These are phyloP conservation scores for Suillus placidus DNA, from an alignment of 768 basidiomycete genomes.

Conservation along the genomic window DNA sequence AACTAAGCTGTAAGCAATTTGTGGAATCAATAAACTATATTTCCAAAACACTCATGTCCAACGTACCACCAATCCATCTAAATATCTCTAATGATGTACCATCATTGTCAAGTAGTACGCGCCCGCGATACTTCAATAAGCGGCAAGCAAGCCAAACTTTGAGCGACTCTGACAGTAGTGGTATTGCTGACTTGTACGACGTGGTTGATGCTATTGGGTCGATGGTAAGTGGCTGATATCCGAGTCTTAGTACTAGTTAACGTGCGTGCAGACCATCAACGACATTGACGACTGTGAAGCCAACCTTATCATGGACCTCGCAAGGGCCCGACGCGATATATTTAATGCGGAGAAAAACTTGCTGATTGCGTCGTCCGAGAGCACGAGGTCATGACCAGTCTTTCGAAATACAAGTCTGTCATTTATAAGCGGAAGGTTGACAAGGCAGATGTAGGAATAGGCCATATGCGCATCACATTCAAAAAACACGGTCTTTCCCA, in stretches of 20 bases:
- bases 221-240: neutral
- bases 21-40: too few relatives aligned
- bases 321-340: neutral
- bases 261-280: too few relatives aligned
- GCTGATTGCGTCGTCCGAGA: neutral
- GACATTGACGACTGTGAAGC: neutral
- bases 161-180: slow-evolving; percentile 1
- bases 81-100: too few relatives aligned
- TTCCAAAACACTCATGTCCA: too few relatives aligned
- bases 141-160: too few relatives aligned
- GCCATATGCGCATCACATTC: neutral
- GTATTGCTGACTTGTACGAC: neutral
- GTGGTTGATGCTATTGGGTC: neutral
- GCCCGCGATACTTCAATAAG: neutral
- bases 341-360: neutral
- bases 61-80: too few relatives aligned
- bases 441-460: neutral
- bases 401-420: neutral
- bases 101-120: too few relatives aligned
- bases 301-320: neutral
- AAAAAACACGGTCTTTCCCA: neutral
- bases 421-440: neutral
- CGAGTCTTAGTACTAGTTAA: too few relatives aligned
- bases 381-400: neutral
- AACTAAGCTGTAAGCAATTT: too few relatives aligned